Evolutionary conservation across 805 yeast species (phyloP), one percentile per base, ranked within the genome.

Genomic region (Wickerhamiella shivajii): DNA sequence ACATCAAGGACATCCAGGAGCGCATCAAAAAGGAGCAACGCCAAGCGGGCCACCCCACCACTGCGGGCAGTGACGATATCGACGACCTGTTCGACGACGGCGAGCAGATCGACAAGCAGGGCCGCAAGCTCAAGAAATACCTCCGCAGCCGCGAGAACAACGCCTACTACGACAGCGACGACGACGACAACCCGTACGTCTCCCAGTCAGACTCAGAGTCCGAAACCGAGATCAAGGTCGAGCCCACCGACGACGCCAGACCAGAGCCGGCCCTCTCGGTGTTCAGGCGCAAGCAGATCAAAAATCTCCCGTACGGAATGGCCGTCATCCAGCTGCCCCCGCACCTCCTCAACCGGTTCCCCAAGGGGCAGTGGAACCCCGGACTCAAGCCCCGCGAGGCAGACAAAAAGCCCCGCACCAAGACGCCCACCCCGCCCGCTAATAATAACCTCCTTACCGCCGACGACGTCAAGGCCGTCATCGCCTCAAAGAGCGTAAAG

Each of bases 321-420:
- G 69, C 78, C 29, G 67, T 71, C 10, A 56, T 85, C 27, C 77
- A 67, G 45, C 78, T 84, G 1, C 71, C 77, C 5, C 63, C 68
- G 10, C 61, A 63, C 24, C 61, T 78, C 11, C 61, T 85, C 39
- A 52, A 57, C 12, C 67, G 67, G 23, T 83, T 84, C 57, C 90
- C 90, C 2, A 58, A 52, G 13, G 93, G 93, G 18, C 79, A 73
- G 34, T 85, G 95, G 95, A 76, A 76, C 54, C 87, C 94, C 15
- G 51, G 53, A 21, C 61, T 61, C 8, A 62, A 61, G 40, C 67
- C 52, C 44, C 30, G 41, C 22, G 30, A 23, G 18, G 18, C 16
- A 19, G 14, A 19, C 18, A 18, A 26, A 38, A 10, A 23, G 38
- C 18, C 4, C 29, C 19, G 9, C 19, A 9, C 5, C 17, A 10